Percentiles rank a stretch among this genome's conserved stretches.
Evolutionary conservation across 257 asterid species (phyloP).

Genomic region (Penstemon barbatus): DNA sequence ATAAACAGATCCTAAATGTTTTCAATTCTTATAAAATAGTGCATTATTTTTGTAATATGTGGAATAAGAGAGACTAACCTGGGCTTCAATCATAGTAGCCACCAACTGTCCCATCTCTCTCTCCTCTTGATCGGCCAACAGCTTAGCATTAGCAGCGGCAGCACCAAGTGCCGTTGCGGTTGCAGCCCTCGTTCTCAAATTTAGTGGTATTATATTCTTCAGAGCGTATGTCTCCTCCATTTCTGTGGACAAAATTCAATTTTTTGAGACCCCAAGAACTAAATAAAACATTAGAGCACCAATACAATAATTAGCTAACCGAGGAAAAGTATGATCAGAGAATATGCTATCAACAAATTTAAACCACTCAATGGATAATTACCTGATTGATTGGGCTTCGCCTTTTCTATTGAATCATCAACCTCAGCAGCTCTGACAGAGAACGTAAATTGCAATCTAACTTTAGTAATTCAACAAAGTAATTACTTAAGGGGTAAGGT

Average conservation of each 20-base stretch:
- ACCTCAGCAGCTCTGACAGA: conserved; percentile 43
- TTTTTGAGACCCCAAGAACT: conserved; percentile 6
- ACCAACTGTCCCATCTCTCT: conserved; percentile 68
- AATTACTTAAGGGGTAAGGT: conserved; percentile 12
- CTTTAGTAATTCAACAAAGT: conserved; percentile 23
- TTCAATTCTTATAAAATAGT: not conserved
- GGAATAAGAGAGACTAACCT: conserved; percentile 46
- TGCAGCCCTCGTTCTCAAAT: conserved; percentile 78
- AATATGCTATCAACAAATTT: not conserved
- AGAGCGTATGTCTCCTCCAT: conserved; percentile 34
- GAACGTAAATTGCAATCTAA: conserved; percentile 4
- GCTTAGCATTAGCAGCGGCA: conserved; percentile 88
- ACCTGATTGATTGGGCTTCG: conserved; percentile 51
- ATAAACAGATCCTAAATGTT: no score
- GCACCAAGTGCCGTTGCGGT: conserved; percentile 88
- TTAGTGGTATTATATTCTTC: conserved; percentile 58
- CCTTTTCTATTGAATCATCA: conserved; percentile 44
- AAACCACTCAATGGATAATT: conserved; percentile 12
- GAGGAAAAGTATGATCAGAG: not conserved
- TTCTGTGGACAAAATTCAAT: conserved; percentile 37
- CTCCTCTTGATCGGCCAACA: conserved; percentile 94
- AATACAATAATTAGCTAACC: not conserved
- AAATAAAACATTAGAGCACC: conserved; percentile 4
- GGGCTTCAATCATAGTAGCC: conserved; percentile 69
- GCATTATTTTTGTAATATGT: not conserved